Base-by-base conservation (phyloP, 345 rosid species). In the Erodium maritimum region DNA sequence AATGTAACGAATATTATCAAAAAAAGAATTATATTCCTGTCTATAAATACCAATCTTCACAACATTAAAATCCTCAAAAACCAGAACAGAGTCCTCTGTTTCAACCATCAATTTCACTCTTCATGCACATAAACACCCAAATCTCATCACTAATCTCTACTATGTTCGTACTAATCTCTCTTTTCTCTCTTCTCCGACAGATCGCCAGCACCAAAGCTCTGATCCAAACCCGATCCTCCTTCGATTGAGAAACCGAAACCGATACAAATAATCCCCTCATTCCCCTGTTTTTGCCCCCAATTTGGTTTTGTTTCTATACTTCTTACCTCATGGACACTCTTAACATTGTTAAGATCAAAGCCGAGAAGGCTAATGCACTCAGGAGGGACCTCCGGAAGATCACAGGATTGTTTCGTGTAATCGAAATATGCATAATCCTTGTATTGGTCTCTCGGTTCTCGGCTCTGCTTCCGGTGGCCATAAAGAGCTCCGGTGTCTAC, bases 401-500 rank as follows among this genome's bases (percentile, higher is more conserved):
- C 14, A 79, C 83, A 0, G 77, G 51, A 64, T 62, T 80, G 64
- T 69, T 90, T 70, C 73, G 97, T 71, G 22, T 84, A 5, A 24
- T 87, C 2, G 96, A 87, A 60, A 18, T 85, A 45, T 73, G 80
- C 24, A 65, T 77, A 34, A 64, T 83, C 55, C 56, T 94, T 45
- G 65, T 85, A 17, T 56, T 94, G 58, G 57, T 84, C 58, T 81
- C 95, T 14, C 77, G 82, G 73, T 69, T 90, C 55, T 70, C 87
- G 17, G 45, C 69, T 50, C 74, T 73, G 1, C 77, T 88, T 17
- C 82, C 88, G 5, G 54, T 61, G 22, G 77, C 88, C 4, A 76
- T 87, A 21, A 84, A 65, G 77, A 76, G 70, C 72, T 85, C 90
- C 0, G 61, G 87, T 0, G 83, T 69, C 58, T 71, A 82, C 57